Evolutionary conservation across 1,284 basidiomycete species (phyloP).

Genomic region (Sanghuangporus sanghuang): DNA sequence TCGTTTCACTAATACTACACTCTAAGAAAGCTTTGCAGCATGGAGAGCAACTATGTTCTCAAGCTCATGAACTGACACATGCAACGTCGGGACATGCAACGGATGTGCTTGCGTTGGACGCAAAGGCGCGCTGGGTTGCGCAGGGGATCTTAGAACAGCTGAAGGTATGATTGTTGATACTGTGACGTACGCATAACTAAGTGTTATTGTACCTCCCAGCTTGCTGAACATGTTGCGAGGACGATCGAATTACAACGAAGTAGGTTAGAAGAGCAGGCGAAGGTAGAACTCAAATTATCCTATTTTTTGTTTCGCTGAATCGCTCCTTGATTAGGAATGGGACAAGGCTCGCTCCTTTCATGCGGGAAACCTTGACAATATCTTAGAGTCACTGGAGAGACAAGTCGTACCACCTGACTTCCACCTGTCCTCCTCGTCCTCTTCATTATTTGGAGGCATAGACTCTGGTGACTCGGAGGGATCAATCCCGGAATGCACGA

Average conservation of each 20-base stretch:
- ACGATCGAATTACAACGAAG: conserved; percentile 64
- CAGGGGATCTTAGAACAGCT: conserved; percentile 70
- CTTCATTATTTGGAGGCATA: conserved; percentile 72
- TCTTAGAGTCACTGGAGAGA: conserved; percentile 64
- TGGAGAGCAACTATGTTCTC: conserved; percentile 65
- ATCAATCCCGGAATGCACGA: background rate
- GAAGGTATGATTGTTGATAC: conserved; percentile 38
- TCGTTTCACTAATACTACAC: conserved; percentile 69
- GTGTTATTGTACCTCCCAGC: conserved; percentile 32
- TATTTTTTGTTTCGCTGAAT: background rate
- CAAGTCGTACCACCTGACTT: conserved; percentile 74
- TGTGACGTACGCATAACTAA: background rate
- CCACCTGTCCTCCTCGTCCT: conserved; percentile 57
- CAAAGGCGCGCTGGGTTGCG: conserved; percentile 69
- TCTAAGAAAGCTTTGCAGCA: conserved; percentile 76
- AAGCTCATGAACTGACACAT: conserved; percentile 53
- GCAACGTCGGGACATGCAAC: conserved; percentile 57
- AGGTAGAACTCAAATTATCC: conserved; percentile 36
- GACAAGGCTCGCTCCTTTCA: conserved; percentile 54
- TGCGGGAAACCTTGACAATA: conserved; percentile 53
- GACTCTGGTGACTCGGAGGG: conserved; percentile 36
- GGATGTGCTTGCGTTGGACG: conserved; percentile 69
- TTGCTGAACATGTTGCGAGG: conserved; percentile 66
- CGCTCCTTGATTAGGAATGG: conserved; percentile 50
- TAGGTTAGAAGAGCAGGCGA: conserved; percentile 51